phyloP scores from a whole-genome alignment of 1,284 basidiomycete species.

The Rhodotorula sp. region DNA sequence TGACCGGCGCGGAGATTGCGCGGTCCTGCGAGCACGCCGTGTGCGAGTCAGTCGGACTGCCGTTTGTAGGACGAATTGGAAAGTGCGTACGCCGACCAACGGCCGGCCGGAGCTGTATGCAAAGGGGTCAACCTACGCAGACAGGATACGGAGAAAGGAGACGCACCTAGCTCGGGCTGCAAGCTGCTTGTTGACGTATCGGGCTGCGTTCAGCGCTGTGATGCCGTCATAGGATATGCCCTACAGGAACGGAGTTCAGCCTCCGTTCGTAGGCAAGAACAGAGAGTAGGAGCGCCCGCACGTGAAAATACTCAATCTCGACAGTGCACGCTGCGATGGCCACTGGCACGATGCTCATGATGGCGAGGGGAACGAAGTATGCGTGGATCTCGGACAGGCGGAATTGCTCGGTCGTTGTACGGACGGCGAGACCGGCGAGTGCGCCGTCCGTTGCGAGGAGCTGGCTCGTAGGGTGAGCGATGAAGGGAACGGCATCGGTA shows the following conservation, averaged over 20 bases:
- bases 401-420: not conserved
- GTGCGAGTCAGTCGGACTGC: too few species aligned
- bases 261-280: not conserved
- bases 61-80: too few species aligned
- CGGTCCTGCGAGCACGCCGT: too few species aligned
- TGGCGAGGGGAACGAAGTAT: constrained; percentile 15
- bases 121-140: too few species aligned
- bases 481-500: not conserved
- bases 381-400: constrained; percentile 15
- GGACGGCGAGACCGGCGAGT: constrained; percentile 4
- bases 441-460: constrained; percentile 23
- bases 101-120: too few species aligned
- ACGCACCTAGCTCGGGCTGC: too few species aligned
- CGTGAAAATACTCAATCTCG: constrained; percentile 9
- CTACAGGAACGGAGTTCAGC: not conserved
- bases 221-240: not conserved
- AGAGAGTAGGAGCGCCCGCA: not conserved
- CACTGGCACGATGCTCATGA: constrained; percentile 16
- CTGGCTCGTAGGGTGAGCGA: not conserved
- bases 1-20: too few species aligned
- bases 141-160: too few species aligned
- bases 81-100: too few species aligned
- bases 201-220: not conserved
- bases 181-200: not conserved
- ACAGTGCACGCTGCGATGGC: constrained; percentile 7